Evolutionary conservation across 106 monocot genomes (phyloP).

Genomic region (Dendrobium chrysotoxum): DNA sequence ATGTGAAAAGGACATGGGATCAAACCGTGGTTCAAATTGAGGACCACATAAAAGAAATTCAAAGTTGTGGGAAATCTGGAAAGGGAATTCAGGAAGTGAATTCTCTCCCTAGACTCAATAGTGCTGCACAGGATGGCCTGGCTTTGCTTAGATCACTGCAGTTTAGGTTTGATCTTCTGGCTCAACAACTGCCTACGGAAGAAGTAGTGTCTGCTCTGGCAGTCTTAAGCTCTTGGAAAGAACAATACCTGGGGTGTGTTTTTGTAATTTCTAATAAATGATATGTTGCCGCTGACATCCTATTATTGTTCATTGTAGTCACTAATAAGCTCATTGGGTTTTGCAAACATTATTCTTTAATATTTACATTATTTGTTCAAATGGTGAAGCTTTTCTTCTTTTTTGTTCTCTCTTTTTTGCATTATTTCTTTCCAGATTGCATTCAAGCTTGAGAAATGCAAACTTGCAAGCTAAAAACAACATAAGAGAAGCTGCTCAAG

Average conservation of each 20-base stretch:
- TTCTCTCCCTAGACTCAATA: conserved; percentile 73
- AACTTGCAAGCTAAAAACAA: conserved; percentile 86
- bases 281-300: background rate
- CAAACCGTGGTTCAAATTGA: conserved; percentile 26
- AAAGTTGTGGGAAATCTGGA: conserved; percentile 56
- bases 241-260: conserved; percentile 55
- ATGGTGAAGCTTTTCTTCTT: background rate
- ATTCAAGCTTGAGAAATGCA: conserved; percentile 59
- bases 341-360: background rate
- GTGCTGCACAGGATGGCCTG: conserved; percentile 62
- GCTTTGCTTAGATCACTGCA: conserved; percentile 65
- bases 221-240: conserved; percentile 59
- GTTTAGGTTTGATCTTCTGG: conserved; percentile 65
- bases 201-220: conserved; percentile 29
- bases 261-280: conserved; percentile 1
- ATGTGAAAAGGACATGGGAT: conserved; percentile 57
- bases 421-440: conserved; percentile 30
- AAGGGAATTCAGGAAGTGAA: conserved; percentile 65
- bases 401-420: background rate
- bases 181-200: conserved; percentile 66
- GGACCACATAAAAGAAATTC: conserved; percentile 38
- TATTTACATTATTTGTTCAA: background rate
- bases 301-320: background rate
- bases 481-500: conserved; percentile 71
- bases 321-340: background rate